Evolutionary conservation across 2,329 filamentous ascomycete species (phyloP).

Genomic region (Fusarium tanahbumbuense): DNA sequence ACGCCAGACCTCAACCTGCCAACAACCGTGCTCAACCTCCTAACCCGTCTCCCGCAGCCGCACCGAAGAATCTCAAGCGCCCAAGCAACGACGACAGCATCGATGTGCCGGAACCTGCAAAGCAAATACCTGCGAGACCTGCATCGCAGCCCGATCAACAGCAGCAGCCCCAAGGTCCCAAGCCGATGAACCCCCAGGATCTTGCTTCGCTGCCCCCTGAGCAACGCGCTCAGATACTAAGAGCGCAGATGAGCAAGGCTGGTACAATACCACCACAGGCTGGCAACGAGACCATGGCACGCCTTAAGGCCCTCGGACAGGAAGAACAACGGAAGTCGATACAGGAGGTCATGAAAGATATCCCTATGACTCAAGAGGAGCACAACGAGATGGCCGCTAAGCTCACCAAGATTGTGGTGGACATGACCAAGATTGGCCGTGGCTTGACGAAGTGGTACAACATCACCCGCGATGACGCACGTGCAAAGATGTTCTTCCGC

Average conservation of each 20-base stretch:
- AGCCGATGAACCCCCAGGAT: slow-evolving; percentile 48
- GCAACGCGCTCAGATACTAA: slow-evolving; percentile 54
- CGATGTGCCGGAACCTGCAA: slow-evolving; percentile 46
- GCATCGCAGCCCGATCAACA: slow-evolving; percentile 42
- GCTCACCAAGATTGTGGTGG: slow-evolving; percentile 54
- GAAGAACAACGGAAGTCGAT: slow-evolving; percentile 56
- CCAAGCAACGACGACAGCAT: slow-evolving; percentile 59
- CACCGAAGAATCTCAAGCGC: slow-evolving; percentile 63
- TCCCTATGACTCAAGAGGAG: slow-evolving; percentile 60
- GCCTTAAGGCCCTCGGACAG: slow-evolving; percentile 52
- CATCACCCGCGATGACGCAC: slow-evolving; percentile 60
- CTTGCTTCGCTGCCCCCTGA: slow-evolving; percentile 58
- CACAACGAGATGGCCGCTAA: slow-evolving; percentile 58
- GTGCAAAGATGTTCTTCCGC: slow-evolving; percentile 65
- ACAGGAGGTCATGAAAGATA: slow-evolving; percentile 58
- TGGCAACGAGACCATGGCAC: slow-evolving; percentile 43
- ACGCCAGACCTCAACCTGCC: slow-evolving; percentile 41
- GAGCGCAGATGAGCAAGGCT: slow-evolving; percentile 46
- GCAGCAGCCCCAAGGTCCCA: slow-evolving; percentile 34
- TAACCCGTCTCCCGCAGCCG: slow-evolving; percentile 54
- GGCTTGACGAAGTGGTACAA: slow-evolving; percentile 61
- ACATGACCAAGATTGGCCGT: slow-evolving; percentile 60
- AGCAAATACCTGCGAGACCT: slow-evolving; percentile 40
- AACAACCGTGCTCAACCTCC: slow-evolving; percentile 53
- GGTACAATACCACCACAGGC: slow-evolving; percentile 31